Percentiles rank a stretch among this genome's conserved stretches.
phyloP scores from a whole-genome alignment of 192 early-diverging fungal species.

The Linderina pennispora region DNA sequence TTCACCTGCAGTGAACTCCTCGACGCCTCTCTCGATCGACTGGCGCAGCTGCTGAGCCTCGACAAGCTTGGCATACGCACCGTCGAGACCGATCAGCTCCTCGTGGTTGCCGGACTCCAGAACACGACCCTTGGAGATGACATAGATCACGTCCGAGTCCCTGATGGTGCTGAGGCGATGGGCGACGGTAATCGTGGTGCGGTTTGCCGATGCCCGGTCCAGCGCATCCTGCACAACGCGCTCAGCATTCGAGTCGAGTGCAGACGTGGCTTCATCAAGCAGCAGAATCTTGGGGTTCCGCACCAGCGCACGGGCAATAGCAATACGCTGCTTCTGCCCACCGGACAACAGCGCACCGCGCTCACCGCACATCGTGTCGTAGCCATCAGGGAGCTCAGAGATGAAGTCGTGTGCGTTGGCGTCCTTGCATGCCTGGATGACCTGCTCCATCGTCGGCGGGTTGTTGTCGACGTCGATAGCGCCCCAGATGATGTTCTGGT shows the following conservation, averaged over 20 bases:
- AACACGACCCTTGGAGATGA: constrained; percentile 64
- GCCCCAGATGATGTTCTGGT: constrained; percentile 78
- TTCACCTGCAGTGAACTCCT: not conserved
- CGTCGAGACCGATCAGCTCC: constrained; percentile 53
- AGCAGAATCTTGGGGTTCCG: constrained; percentile 83
- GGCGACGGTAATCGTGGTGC: constrained; percentile 90
- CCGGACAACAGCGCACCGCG: constrained; percentile 74
- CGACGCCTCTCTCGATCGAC: constrained; percentile 19
- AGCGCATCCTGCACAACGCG: constrained; percentile 77
- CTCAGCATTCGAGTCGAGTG: constrained; percentile 76
- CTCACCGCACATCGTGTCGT: constrained; percentile 89
- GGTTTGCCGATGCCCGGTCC: constrained; percentile 63
- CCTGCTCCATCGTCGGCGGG: constrained; percentile 65
- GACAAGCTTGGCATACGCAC: constrained; percentile 46
- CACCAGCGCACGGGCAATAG: constrained; percentile 88
- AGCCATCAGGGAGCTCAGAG: constrained; percentile 60
- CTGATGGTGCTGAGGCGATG: constrained; percentile 86
- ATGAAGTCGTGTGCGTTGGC: constrained; percentile 80
- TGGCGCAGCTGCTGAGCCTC: constrained; percentile 55
- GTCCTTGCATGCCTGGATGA: constrained; percentile 55
- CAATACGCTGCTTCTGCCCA: constrained; percentile 95
- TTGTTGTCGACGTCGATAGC: constrained; percentile 43
- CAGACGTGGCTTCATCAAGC: constrained; percentile 86
- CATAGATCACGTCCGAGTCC: constrained; percentile 81
- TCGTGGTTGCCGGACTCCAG: constrained; percentile 75